Evolutionary conservation across 1,284 basidiomycete species (phyloP), one percentile per base, ranked within the genome.

Genomic region (Ustilago lituana): DNA sequence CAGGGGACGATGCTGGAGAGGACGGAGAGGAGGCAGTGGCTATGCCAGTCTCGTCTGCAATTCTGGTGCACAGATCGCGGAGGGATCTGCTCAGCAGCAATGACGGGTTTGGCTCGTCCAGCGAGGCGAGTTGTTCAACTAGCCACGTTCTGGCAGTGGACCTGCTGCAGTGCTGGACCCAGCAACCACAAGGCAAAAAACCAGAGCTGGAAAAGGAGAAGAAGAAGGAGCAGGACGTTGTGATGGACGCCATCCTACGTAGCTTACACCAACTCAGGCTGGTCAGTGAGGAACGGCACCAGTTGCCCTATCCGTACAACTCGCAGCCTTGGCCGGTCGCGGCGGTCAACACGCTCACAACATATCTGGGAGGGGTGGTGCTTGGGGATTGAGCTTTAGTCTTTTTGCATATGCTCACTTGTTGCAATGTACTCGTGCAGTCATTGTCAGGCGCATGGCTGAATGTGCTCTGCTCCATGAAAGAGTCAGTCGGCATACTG

Each of bases 181-280:
- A 7, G 19, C 14, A 8, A 15, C 22, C 15, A 26, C 23, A 29
- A 14, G 11, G 4, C 17, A n/a, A 37, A 17, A 36, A 32, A 2
- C 19, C 19, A 7, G 17, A 27, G 27, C 10, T 12, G 20, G 24
- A 22, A 19, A 31, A 35, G 4, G 44, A 38, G 17, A 20, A 31
- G 27, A n/a, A 45, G 24, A 6, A 19, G 22, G 33, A 49, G 4
- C 15, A 26, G 6, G 19, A 29, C 11, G n/a, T n/a, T n/a, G 40
- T 20, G 2, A 45, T 65, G 55, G 47, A 55, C 10, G 32, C 31
- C 0, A 23, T 66, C 1, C 2, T 59, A 20, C 23, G 24, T n/a
- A 62, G 53, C 36, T 26, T 71, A 33, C 58, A 71, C 23, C 40
- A 40, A n/a, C 40, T 66, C 15, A 32, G 62, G n/a, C 22, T 71